These are phyloP conservation scores for Triticum monococcum DNA, from an alignment of 176 grass and related monocot genomes.

Conservation along the genomic window DNA sequence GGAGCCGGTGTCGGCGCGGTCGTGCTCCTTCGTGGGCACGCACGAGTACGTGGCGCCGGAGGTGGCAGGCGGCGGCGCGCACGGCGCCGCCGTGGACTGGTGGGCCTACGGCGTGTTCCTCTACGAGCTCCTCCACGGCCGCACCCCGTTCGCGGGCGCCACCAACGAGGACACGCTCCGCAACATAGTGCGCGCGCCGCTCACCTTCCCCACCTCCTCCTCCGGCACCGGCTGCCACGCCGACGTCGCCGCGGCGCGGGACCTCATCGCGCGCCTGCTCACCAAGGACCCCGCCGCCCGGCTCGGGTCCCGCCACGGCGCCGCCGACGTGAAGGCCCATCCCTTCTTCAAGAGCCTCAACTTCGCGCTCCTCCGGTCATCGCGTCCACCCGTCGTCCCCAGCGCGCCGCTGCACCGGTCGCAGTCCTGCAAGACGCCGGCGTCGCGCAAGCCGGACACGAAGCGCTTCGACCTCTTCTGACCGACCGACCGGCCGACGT, in stretches of 20 bases:
- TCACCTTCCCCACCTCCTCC: slow-evolving; percentile 41
- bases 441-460: background rate
- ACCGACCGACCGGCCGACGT: background rate
- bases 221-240: background rate
- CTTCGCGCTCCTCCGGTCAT: slow-evolving; percentile 68
- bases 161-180: slow-evolving; percentile 63
- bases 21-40: slow-evolving; percentile 86
- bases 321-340: slow-evolving; percentile 77
- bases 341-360: slow-evolving; percentile 70
- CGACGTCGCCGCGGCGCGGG: slow-evolving; percentile 27
- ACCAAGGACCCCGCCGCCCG: slow-evolving; percentile 61
- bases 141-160: slow-evolving; percentile 71
- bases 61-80: slow-evolving; percentile 55
- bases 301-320: slow-evolving; percentile 57
- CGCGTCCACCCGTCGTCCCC: slow-evolving; percentile 66
- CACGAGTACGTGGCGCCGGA: slow-evolving; percentile 91
- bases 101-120: slow-evolving; percentile 93
- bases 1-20: slow-evolving; percentile 69
- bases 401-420: slow-evolving; percentile 30
- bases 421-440: slow-evolving; percentile 45
- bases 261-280: slow-evolving; percentile 69
- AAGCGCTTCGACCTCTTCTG: slow-evolving; percentile 49
- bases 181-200: slow-evolving; percentile 64
- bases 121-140: slow-evolving; percentile 77
- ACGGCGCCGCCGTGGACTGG: slow-evolving; percentile 96